These are phyloP conservation scores for Avicennia marina DNA, from an alignment of 257 asterid genomes.

Conservation along the genomic window DNA sequence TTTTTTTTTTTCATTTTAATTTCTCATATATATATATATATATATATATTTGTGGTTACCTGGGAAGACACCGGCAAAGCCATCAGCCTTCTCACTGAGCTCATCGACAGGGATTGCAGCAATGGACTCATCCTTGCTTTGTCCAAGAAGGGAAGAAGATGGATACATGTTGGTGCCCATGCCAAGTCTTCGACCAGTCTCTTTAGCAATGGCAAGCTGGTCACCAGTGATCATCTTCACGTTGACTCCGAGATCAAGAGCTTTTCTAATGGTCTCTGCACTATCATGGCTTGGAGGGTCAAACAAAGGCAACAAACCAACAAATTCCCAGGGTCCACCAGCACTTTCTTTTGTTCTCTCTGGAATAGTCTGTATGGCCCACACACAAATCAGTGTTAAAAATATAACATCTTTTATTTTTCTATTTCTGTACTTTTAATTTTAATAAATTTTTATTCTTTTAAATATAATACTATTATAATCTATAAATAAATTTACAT, in stretches of 20 bases:
- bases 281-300: slow-evolving; percentile 79
- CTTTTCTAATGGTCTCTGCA: slow-evolving; percentile 64
- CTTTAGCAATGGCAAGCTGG: slow-evolving; percentile 79
- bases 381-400: background rate
- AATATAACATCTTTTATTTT: background rate
- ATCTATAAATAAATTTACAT: too few relatives aligned
- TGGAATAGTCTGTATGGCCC: slow-evolving; percentile 30
- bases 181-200: slow-evolving; percentile 79
- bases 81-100: slow-evolving; percentile 78
- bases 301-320: slow-evolving; percentile 57
- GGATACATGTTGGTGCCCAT: slow-evolving; percentile 93
- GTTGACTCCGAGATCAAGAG: slow-evolving; percentile 58
- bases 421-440: background rate
- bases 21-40: too few relatives aligned
- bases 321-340: slow-evolving; percentile 62
- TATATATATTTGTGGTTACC: slow-evolving; percentile 31
- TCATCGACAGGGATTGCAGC: slow-evolving; percentile 58
- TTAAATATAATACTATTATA: too few relatives aligned
- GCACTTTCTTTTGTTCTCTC: slow-evolving; percentile 42
- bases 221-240: slow-evolving; percentile 85
- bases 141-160: slow-evolving; percentile 74
- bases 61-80: slow-evolving; percentile 88
- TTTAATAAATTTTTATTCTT: too few relatives aligned
- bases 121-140: slow-evolving; percentile 47
- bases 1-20: background rate